These are phyloP conservation scores for Clonostachys solani DNA, from an alignment of 2,329 filamentous ascomycete species.

Conservation along the genomic window DNA sequence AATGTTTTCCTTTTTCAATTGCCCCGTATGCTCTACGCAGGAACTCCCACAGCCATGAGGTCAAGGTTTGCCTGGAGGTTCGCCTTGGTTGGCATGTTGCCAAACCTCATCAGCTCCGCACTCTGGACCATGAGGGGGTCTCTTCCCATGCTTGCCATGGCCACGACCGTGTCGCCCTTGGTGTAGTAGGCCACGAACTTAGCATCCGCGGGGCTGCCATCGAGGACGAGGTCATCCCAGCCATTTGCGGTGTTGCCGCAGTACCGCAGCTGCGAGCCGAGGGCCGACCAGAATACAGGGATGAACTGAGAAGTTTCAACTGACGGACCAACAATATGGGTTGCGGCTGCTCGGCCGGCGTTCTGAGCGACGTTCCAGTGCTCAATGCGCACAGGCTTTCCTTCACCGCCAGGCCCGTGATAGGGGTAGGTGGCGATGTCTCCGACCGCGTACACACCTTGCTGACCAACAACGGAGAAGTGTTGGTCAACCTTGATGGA, in stretches of 20 bases:
- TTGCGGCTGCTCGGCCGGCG: constrained; percentile 74
- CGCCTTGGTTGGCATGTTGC: constrained; percentile 78
- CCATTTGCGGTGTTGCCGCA: constrained; percentile 80
- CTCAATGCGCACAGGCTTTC: constrained; percentile 76
- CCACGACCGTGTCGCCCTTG: constrained; percentile 80
- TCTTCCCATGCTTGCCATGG: constrained; percentile 84
- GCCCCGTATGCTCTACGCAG: constrained; percentile 13
- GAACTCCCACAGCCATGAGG: constrained; percentile 35
- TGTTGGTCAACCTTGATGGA: constrained; percentile 76
- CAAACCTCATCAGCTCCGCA: constrained; percentile 78
- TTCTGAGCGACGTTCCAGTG: constrained; percentile 99
- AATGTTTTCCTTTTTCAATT: background rate
- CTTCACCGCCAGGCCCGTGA: constrained; percentile 78
- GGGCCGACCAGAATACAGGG: constrained; percentile 94
- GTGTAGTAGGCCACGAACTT: constrained; percentile 90
- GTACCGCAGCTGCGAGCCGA: constrained; percentile 87
- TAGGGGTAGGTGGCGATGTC: constrained; percentile 97
- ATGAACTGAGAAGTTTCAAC: constrained; percentile 69
- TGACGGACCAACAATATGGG: constrained; percentile 66
- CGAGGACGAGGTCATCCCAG: constrained; percentile 80
- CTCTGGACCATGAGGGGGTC: constrained; percentile 83
- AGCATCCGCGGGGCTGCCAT: constrained; percentile 70
- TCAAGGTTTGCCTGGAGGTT: constrained; percentile 64
- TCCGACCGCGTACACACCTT: constrained; percentile 87
- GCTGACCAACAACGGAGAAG: constrained; percentile 70